These are phyloP conservation scores for Allomyces arbusculus DNA, from an alignment of 192 early-diverging fungal species.

Conservation along the genomic window DNA sequence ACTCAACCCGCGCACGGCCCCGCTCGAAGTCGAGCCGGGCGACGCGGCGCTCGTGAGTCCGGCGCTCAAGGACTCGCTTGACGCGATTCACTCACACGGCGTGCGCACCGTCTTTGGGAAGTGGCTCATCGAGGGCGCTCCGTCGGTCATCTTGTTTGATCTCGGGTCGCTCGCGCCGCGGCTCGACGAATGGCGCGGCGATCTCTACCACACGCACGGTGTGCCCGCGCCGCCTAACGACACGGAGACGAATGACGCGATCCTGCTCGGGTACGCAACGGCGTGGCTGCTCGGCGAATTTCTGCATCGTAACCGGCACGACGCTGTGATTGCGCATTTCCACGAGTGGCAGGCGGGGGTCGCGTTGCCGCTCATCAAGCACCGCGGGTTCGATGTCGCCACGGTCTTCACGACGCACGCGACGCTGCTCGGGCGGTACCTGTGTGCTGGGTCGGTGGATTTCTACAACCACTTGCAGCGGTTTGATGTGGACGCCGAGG, in stretches of 20 bases:
- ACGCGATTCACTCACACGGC: slow-evolving; percentile 43
- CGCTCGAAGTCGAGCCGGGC: slow-evolving; percentile 73
- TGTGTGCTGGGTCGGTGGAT: slow-evolving; percentile 86
- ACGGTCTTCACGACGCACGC: slow-evolving; percentile 96
- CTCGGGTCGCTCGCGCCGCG: slow-evolving; percentile 38
- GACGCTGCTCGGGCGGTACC: slow-evolving; percentile 81
- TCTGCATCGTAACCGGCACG: slow-evolving; percentile 16
- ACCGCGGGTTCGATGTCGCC: slow-evolving; percentile 65
- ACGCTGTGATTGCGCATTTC: slow-evolving; percentile 82
- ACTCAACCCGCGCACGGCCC: slow-evolving; percentile 60
- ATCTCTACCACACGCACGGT: slow-evolving; percentile 72
- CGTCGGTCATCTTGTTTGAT: slow-evolving; percentile 75
- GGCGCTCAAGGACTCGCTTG: slow-evolving; percentile 45
- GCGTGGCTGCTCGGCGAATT: slow-evolving; percentile 82
- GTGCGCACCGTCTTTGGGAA: slow-evolving; percentile 73
- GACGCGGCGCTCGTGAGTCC: slow-evolving; percentile 35
- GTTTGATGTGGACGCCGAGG: slow-evolving; percentile 88
- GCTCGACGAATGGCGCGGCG: slow-evolving; percentile 89
- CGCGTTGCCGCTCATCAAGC: slow-evolving; percentile 64
- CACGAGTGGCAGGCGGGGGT: slow-evolving; percentile 94
- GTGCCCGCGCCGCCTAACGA: slow-evolving; percentile 85
- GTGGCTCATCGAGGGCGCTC: slow-evolving; percentile 87
- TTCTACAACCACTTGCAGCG: slow-evolving; percentile 87
- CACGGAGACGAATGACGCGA: slow-evolving; percentile 79
- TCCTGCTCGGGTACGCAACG: slow-evolving; percentile 86